A percentile compares a stretch with the other conserved stretches of the same genome.
These are phyloP conservation scores for Veloporphyrellus conicus DNA, from an alignment of 1,284 basidiomycete genomes.

Conservation along the genomic window DNA sequence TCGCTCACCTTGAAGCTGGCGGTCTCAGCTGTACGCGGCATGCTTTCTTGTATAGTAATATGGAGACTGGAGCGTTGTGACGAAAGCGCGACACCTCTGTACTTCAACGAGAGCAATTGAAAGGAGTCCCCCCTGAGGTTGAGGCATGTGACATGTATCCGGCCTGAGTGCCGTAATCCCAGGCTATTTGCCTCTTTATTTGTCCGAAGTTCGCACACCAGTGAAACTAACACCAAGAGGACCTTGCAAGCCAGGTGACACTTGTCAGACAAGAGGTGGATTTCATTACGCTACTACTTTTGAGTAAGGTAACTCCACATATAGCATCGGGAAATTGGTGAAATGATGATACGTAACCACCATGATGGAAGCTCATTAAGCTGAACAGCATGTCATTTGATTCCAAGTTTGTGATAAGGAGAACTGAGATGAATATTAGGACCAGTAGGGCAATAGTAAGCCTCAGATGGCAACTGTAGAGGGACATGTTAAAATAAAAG, in stretches of 20 bases:
- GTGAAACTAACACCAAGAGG: too few species aligned
- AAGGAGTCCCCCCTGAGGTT: slow-evolving; percentile 1
- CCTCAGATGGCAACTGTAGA: slow-evolving; percentile 31
- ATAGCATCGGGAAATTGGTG: too few species aligned
- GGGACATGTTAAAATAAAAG: slow-evolving; percentile 21
- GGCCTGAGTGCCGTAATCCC: too few species aligned
- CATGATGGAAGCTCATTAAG: slow-evolving; percentile 3
- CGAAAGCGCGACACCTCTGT: neutral
- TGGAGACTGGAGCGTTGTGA: slow-evolving; percentile 4
- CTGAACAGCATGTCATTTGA: slow-evolving; percentile 1
- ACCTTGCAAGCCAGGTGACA: too few species aligned
- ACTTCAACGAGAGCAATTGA: slow-evolving; percentile 4
- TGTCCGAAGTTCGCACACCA: too few species aligned
- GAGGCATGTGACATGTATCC: too few species aligned
- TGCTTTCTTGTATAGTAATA: slow-evolving; percentile 29
- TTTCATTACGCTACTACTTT: too few species aligned
- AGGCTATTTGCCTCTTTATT: too few species aligned
- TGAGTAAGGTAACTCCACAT: too few species aligned
- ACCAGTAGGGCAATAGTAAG: slow-evolving; percentile 30
- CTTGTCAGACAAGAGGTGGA: too few species aligned
- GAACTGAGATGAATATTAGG: slow-evolving; percentile 26
- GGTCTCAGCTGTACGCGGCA: slow-evolving; percentile 65
- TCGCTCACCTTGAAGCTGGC: slow-evolving; percentile 55
- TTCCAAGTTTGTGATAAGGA: slow-evolving; percentile 28
- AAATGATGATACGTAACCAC: too few species aligned